These are phyloP conservation scores for Agastache rugosa DNA, from an alignment of 257 asterid species.

Conservation along the genomic window DNA sequence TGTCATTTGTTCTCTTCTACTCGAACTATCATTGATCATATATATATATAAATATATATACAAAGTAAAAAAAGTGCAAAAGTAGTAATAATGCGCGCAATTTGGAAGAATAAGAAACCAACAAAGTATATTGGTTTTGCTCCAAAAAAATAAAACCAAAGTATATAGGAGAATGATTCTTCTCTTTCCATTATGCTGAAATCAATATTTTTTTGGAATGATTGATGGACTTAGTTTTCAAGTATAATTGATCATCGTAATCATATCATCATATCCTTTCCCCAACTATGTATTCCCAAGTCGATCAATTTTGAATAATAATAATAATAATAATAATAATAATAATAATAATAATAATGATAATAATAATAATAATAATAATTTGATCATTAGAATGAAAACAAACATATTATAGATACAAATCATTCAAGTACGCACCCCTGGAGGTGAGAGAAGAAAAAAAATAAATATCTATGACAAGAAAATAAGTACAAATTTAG, in stretches of 20 bases:
- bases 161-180: constrained; percentile 10
- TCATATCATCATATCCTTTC: constrained; percentile 29
- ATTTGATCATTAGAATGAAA: background rate
- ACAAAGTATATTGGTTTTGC: too few species aligned
- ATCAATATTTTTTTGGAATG: constrained; percentile 12
- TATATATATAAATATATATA: background rate
- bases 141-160: too few species aligned
- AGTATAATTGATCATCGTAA: constrained; percentile 7
- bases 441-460: too few species aligned
- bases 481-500: too few species aligned
- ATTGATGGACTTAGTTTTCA: constrained; percentile 13
- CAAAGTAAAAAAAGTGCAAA: constrained; percentile 4
- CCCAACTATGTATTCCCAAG: constrained; percentile 27
- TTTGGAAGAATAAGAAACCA: background rate
- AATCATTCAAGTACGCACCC: too few species aligned
- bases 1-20: background rate
- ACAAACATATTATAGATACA: too few species aligned
- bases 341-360: constrained; percentile 10
- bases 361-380: background rate
- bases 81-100: too few species aligned
- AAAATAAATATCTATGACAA: too few species aligned
- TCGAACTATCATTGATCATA: background rate
- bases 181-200: constrained; percentile 24
- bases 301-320: constrained; percentile 9
- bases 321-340: constrained; percentile 6